Evolutionary conservation across 1,284 basidiomycete genomes (phyloP).

Genomic region (Meira miltonrushii): DNA sequence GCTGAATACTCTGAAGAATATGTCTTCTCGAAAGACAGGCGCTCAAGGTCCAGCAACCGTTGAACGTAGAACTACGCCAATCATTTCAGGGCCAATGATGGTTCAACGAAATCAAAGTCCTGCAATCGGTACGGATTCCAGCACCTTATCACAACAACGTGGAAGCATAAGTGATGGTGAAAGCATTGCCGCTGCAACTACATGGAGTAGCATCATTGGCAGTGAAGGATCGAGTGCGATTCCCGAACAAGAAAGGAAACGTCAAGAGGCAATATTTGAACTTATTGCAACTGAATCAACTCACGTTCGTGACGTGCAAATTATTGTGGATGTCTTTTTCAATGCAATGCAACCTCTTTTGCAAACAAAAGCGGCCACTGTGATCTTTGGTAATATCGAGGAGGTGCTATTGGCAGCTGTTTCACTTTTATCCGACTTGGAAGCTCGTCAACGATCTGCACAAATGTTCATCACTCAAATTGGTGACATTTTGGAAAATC

Average conservation of each 20-base stretch:
- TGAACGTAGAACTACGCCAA: constrained; percentile 16
- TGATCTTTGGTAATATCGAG: constrained; percentile 88
- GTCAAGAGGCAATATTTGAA: constrained; percentile 89
- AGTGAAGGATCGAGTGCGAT: constrained; percentile 72
- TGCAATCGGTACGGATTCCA: constrained; percentile 12
- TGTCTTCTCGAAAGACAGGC: constrained; percentile 16
- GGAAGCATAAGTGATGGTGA: constrained; percentile 22
- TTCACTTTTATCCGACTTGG: constrained; percentile 61
- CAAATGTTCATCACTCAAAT: constrained; percentile 82
- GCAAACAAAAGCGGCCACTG: constrained; percentile 70
- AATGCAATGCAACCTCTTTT: constrained; percentile 68
- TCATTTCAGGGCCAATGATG: constrained; percentile 24
- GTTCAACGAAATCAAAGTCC: background rate
- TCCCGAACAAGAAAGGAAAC: constrained; percentile 68
- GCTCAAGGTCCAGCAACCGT: constrained; percentile 8
- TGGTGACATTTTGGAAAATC: constrained; percentile 72
- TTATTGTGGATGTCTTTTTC: constrained; percentile 85
- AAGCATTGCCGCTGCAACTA: constrained; percentile 55
- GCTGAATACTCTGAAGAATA: constrained; percentile 40
- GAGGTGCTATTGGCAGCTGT: constrained; percentile 55
- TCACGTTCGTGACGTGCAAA: constrained; percentile 82
- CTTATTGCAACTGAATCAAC: constrained; percentile 78
- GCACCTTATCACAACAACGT: constrained; percentile 48
- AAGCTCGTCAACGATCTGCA: constrained; percentile 82
- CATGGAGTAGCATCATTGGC: constrained; percentile 85